Conservation (phyloP, 1,284 basidiomycete species). For the Phellopilus nigrolimitatus region DNA sequence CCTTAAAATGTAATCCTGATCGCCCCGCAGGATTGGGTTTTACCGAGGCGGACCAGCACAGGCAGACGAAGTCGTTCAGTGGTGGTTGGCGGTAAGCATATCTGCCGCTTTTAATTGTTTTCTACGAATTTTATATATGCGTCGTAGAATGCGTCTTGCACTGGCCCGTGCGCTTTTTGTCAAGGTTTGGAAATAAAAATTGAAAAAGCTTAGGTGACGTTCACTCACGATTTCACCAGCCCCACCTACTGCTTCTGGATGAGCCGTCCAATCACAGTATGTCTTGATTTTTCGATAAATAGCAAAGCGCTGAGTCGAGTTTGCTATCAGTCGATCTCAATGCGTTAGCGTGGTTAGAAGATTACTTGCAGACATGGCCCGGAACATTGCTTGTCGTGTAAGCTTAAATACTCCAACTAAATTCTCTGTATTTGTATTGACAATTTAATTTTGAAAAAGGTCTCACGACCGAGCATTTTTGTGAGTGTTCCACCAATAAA, state of each 20-base stretch:
- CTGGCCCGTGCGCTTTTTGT: constrained; percentile 90
- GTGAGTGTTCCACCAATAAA: constrained; percentile 34
- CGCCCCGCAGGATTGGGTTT: constrained; percentile 74
- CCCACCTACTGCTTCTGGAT: constrained; percentile 80
- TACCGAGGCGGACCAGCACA: constrained; percentile 80
- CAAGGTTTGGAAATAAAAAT: constrained; percentile 51
- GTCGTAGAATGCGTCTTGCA: constrained; percentile 72
- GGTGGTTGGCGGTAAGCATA: constrained; percentile 85
- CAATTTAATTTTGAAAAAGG: constrained; percentile 33
- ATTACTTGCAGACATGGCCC: constrained; percentile 96
- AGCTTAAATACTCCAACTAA: constrained; percentile 28
- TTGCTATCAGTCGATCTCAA: constrained; percentile 72
- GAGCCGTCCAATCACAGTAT: constrained; percentile 97
- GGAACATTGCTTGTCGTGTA: constrained; percentile 94
- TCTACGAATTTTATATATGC: not conserved
- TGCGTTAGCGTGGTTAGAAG: constrained; percentile 85
- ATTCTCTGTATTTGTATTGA: constrained; percentile 15
- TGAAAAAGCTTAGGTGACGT: constrained; percentile 3
- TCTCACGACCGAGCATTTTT: constrained; percentile 99
- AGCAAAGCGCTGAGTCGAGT: not conserved
- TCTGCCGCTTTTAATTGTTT: not conserved
- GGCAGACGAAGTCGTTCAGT: constrained; percentile 85
- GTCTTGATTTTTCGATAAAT: constrained; percentile 23
- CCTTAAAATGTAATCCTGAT: not conserved
- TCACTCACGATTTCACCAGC: constrained; percentile 36